phyloP scores from a whole-genome alignment of 2,329 filamentous ascomycete genomes.

The Biscogniauxia mediterranea region DNA sequence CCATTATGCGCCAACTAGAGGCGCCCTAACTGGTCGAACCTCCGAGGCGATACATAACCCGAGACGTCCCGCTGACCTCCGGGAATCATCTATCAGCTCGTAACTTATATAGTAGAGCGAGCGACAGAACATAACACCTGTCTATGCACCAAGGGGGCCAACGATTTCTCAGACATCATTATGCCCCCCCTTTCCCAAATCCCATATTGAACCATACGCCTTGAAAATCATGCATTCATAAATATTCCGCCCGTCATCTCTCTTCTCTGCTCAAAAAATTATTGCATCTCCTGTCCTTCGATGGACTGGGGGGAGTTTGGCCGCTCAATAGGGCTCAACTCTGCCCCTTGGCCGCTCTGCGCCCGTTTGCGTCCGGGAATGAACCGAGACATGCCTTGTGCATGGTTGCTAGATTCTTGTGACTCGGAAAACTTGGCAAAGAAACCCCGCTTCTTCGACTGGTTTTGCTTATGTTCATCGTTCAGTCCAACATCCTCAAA shows the following conservation, averaged over 20 bases:
- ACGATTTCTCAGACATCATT: slow-evolving; percentile 26
- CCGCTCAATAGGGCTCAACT: slow-evolving; percentile 32
- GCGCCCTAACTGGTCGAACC: slow-evolving; percentile 5
- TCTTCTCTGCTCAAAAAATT: slow-evolving; percentile 2
- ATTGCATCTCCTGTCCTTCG: slow-evolving; percentile 29
- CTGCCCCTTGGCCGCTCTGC: slow-evolving; percentile 34
- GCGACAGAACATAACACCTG: slow-evolving; percentile 15
- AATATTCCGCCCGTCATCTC: slow-evolving; percentile 1
- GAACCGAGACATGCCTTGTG: slow-evolving; percentile 33
- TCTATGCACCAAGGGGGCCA: slow-evolving; percentile 19
- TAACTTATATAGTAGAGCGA: slow-evolving; percentile 15
- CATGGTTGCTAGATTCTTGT: slow-evolving; percentile 27
- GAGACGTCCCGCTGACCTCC: slow-evolving; percentile 1
- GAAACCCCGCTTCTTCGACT: slow-evolving; percentile 71
- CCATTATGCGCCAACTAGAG: not conserved
- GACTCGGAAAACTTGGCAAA: slow-evolving; percentile 76
- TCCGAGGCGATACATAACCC: not conserved
- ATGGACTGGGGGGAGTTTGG: slow-evolving; percentile 30
- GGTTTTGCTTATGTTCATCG: slow-evolving; percentile 65
- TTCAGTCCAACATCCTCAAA: slow-evolving; percentile 90
- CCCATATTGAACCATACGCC: slow-evolving; percentile 22
- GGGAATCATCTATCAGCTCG: slow-evolving; percentile 14
- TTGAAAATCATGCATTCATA: slow-evolving; percentile 22
- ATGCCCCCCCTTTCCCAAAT: slow-evolving; percentile 18
- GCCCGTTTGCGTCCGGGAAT: slow-evolving; percentile 35